A percentile compares a stretch with the other conserved stretches of the same genome.
Evolutionary conservation across 2,329 filamentous ascomycete genomes (phyloP).

Genomic region (Apiospora hydei): DNA sequence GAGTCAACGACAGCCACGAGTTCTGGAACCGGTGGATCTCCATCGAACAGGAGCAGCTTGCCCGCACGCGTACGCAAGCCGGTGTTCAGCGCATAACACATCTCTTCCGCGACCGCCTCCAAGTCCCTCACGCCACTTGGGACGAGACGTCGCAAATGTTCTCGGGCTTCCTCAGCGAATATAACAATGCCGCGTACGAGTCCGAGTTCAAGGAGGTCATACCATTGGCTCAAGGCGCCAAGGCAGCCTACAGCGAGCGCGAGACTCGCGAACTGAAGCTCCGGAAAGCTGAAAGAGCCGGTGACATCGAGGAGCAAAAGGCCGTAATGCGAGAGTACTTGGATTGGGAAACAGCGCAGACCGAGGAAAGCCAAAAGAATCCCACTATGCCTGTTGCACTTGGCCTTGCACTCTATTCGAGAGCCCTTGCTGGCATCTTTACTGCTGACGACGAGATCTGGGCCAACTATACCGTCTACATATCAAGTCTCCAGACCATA

Average conservation of each 20-base stretch:
- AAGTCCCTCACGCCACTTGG: conserved; percentile 77
- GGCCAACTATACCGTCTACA: conserved; percentile 83
- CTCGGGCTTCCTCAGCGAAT: conserved; percentile 76
- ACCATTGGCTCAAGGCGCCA: conserved; percentile 67
- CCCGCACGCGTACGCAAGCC: conserved; percentile 59
- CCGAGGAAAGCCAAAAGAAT: conserved; percentile 60
- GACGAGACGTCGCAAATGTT: conserved; percentile 77
- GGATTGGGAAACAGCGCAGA: conserved; percentile 79
- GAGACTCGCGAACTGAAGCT: conserved; percentile 74
- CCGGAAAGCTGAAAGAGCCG: conserved; percentile 61
- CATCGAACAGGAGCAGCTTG: conserved; percentile 73
- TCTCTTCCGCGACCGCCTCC: conserved; percentile 74
- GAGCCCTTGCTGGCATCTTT: conserved; percentile 75
- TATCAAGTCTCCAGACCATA: conserved; percentile 61
- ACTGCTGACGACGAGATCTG: conserved; percentile 78
- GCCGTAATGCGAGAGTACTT: conserved; percentile 72
- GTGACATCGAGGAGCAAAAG: conserved; percentile 63
- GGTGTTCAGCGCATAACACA: conserved; percentile 70
- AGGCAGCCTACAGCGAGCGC: conserved; percentile 68
- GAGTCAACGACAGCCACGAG: conserved; percentile 77
- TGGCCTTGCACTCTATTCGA: conserved; percentile 75
- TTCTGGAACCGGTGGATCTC: conserved; percentile 83
- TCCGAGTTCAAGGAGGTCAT: conserved; percentile 74
- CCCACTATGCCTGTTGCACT: conserved; percentile 56
- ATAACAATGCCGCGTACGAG: conserved; percentile 76